phyloP scores from a whole-genome alignment of 495 filamentous ascomycete genomes.

The Penicillium samsonianum region DNA sequence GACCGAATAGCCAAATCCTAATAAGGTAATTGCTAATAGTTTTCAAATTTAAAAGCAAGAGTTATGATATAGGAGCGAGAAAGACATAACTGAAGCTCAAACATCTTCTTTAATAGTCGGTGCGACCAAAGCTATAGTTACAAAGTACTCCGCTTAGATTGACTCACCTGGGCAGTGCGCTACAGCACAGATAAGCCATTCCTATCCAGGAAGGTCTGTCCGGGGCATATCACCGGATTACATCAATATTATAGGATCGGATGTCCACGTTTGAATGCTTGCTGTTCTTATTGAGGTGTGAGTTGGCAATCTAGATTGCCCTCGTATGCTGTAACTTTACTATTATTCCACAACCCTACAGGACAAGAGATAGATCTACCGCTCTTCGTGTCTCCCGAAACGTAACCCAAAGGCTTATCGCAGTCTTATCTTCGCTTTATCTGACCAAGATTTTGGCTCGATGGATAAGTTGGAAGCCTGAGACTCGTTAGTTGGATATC shows the following conservation, averaged over 20 bases:
- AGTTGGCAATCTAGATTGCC: not conserved
- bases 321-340: not conserved
- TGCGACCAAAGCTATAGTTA: not conserved
- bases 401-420: not conserved
- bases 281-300: not conserved
- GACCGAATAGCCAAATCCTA: not conserved
- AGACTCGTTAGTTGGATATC: not conserved
- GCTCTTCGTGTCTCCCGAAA: not conserved
- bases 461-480: not conserved
- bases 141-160: not conserved
- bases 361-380: not conserved
- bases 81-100: not conserved
- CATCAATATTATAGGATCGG: slow-evolving; percentile 3
- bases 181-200: not conserved
- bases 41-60: not conserved
- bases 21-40: not conserved
- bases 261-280: slow-evolving; percentile 8
- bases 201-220: slow-evolving; percentile 15
- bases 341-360: not conserved
- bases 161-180: not conserved
- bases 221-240: slow-evolving; percentile 3
- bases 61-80: not conserved
- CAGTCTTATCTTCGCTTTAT: not conserved
- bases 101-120: not conserved
- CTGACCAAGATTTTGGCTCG: not conserved